Evolutionary conservation across 306 rosid genomes (phyloP).

Genomic region (Medicago lupulina): DNA sequence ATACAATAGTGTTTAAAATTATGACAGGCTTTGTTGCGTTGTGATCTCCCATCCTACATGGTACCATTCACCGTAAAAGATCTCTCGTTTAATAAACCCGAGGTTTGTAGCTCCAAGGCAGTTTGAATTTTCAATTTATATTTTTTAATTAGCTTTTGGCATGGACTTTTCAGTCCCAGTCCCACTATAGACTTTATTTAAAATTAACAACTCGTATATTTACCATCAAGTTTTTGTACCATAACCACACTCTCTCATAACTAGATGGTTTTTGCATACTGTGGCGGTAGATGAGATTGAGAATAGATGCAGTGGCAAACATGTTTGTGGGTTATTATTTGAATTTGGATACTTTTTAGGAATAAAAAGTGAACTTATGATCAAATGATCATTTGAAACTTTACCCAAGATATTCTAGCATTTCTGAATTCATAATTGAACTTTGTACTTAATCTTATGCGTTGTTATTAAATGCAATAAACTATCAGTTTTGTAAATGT

Average conservation of each 20-base stretch:
- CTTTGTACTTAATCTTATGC: background rate
- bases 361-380: background rate
- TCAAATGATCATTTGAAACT: conserved; percentile 27
- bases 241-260: conserved; percentile 1
- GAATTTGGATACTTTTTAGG: background rate
- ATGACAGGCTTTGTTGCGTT: conserved; percentile 82
- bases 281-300: conserved; percentile 18
- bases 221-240: conserved; percentile 30
- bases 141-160: conserved; percentile 33
- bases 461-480: conserved; percentile 7
- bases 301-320: background rate
- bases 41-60: conserved; percentile 94
- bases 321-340: conserved; percentile 9
- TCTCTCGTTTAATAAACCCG: conserved; percentile 73
- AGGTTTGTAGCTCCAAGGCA: conserved; percentile 63
- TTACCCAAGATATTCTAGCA: background rate
- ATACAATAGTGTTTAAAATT: conserved; percentile 37
- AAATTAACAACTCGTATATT: conserved; percentile 20
- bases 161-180: conserved; percentile 15
- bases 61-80: conserved; percentile 74
- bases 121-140: conserved; percentile 20
- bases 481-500: conserved; percentile 5
- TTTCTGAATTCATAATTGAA: conserved; percentile 17
- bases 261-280: background rate
- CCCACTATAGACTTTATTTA: conserved; percentile 9